Evolutionary conservation across 495 filamentous ascomycete genomes (phyloP).

Genomic region (Aspergillus sclerotiicarbonarius): DNA sequence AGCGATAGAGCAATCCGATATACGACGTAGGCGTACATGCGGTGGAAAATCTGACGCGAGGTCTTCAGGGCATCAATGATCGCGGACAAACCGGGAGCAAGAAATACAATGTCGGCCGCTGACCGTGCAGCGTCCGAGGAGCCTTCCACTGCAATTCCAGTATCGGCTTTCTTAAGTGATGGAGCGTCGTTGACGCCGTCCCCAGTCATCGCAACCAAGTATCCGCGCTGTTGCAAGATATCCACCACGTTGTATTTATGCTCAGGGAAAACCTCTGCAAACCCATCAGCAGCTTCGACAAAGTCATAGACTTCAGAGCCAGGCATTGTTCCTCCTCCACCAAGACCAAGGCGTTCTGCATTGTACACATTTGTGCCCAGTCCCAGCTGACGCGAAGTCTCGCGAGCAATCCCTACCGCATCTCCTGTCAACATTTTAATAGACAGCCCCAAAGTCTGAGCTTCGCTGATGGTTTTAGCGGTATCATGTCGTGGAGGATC

Average conservation of each 20-base stretch:
- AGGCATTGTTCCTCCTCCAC: conserved; percentile 86
- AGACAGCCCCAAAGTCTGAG: conserved; percentile 78
- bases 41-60: conserved; percentile 93
- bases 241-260: conserved; percentile 98
- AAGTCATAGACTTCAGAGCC: conserved; percentile 92
- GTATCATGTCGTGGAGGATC: conserved; percentile 92
- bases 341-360: conserved; percentile 78
- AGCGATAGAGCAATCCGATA: conserved; percentile 93
- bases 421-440: conserved; percentile 99
- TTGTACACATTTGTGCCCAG: conserved; percentile 94
- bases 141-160: conserved; percentile 85
- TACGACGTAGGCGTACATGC: conserved; percentile 95
- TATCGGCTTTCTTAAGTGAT: conserved; percentile 92
- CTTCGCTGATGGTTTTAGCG: conserved; percentile 85
- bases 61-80: conserved; percentile 94
- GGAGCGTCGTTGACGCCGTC: conserved; percentile 98
- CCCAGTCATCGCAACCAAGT: conserved; percentile 97
- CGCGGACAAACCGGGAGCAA: conserved; percentile 84
- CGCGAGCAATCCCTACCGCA: conserved; percentile 87
- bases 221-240: conserved; percentile 90
- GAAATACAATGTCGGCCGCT: conserved; percentile 91
- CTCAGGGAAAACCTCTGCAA: conserved; percentile 91
- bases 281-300: conserved; percentile 92
- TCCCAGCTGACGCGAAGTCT: conserved; percentile 85
- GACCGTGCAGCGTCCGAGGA: conserved; percentile 89